These are phyloP conservation scores for Gloeophyllum trabeum DNA, from an alignment of 768 basidiomycete species.

Conservation along the genomic window DNA sequence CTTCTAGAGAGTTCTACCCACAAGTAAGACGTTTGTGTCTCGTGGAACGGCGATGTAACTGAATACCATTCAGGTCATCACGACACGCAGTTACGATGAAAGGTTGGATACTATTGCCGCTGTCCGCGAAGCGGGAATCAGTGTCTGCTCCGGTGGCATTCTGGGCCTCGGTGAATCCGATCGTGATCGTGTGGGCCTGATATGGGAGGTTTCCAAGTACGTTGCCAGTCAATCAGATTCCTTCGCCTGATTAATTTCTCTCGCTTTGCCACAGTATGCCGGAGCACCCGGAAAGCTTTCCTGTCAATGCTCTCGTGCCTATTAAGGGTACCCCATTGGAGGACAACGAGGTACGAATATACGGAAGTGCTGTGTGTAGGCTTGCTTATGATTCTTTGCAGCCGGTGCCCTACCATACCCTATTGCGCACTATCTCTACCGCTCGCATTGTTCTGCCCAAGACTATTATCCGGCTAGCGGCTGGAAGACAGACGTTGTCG, in stretches of 20 bases:
- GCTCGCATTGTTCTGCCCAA: slow-evolving; percentile 84
- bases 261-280: slow-evolving; percentile 50
- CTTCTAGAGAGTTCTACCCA: slow-evolving; percentile 94
- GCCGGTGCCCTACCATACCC: slow-evolving; percentile 73
- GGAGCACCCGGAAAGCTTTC: slow-evolving; percentile 97
- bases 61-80: slow-evolving; percentile 63
- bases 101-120: slow-evolving; percentile 81
- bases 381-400: slow-evolving; percentile 20
- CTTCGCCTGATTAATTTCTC: neutral
- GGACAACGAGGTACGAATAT: slow-evolving; percentile 60
- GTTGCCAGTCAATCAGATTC: slow-evolving; percentile 15
- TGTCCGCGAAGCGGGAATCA: slow-evolving; percentile 91
- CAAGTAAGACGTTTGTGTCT: slow-evolving; percentile 32
- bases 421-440: slow-evolving; percentile 91
- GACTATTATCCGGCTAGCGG: slow-evolving; percentile 92
- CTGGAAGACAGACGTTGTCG: slow-evolving; percentile 78
- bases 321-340: slow-evolving; percentile 93
- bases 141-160: slow-evolving; percentile 95
- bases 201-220: slow-evolving; percentile 87
- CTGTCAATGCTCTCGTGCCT: slow-evolving; percentile 94
- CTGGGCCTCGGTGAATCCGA: slow-evolving; percentile 90
- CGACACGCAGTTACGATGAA: slow-evolving; percentile 90
- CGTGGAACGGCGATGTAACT: slow-evolving; percentile 1
- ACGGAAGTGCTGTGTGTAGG: neutral
- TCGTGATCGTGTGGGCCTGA: slow-evolving; percentile 82